Evolutionary conservation across 1,284 basidiomycete genomes (phyloP).

Genomic region (Fomitopsis palustris): DNA sequence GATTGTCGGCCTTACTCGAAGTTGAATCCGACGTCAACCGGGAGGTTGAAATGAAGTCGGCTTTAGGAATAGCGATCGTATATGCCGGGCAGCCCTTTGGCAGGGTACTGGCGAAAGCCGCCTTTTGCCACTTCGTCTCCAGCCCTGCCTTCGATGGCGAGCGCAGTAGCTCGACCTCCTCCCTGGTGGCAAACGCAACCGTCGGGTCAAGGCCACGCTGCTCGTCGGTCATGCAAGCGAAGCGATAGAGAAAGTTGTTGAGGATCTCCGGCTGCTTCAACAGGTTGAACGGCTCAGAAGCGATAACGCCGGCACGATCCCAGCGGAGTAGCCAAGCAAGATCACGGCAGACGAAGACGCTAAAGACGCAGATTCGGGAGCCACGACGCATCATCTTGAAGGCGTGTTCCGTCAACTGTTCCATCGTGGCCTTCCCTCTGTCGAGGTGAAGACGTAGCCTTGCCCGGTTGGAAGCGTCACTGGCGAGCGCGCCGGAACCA

Average conservation of each 20-base stretch:
- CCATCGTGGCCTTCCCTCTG: no score
- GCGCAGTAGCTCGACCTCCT: conserved; percentile 1
- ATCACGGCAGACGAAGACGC: neutral
- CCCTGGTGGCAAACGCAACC: neutral
- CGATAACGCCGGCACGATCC: neutral
- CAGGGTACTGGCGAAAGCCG: no score
- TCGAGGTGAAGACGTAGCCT: no score
- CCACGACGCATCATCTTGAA: no score
- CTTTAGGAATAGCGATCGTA: no score
- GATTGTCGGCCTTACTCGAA: neutral
- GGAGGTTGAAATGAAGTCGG: no score
- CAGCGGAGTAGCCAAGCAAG: neutral
- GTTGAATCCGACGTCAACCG: neutral
- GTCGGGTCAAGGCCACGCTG: conserved; percentile 7
- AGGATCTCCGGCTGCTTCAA: conserved; percentile 4
- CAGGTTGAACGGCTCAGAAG: neutral
- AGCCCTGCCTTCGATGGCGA: no score
- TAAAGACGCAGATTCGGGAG: conserved; percentile 1
- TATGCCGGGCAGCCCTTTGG: no score
- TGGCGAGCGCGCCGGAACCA: no score
- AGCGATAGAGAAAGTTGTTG: conserved; percentile 9
- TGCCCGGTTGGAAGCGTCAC: no score
- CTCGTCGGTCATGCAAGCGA: conserved; percentile 3
- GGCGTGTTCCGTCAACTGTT: no score
- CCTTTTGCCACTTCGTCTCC: no score